Base-by-base conservation (phyloP, 768 basidiomycete genomes). In the Collybia sp. region DNA sequence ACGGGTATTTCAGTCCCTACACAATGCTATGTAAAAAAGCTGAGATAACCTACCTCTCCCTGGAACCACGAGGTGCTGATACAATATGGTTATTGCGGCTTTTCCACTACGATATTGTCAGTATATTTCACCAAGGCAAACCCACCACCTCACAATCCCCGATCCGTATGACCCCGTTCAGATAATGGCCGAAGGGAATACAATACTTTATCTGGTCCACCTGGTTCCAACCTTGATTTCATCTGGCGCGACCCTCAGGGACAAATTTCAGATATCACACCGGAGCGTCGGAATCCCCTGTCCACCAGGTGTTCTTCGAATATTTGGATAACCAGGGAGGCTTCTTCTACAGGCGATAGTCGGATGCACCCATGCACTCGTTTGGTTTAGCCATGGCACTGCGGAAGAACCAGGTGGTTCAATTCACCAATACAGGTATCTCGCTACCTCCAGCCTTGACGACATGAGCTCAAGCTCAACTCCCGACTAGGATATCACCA, bases 261-360 rank as follows among this genome's bases (percentile, higher is more conserved):
- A 61, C 42, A 63, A 63, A 40, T 61, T 63, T 15, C 58, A 63
- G 45, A 63, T 63, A 10, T 63, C 62, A 0, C 62, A 63, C 47
- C 49, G 56, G 8, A 58, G 56, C 18, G 48, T 61, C 34, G 62
- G 55, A 60, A 30, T 50, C 49, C 39, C 44, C 49, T 18, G 13
- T 60, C 6, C 61, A 63, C 40, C 58, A 53, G 5, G 46, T 51
- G n/a, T 50, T 63, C 19, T 63, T 63, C 36, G 51, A 60, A n/a
- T 53, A 48, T 36, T 48, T 63, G 4, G 62, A 63, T 35, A 35
- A 45, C 20, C 51, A 55, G 16, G 59, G 61, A 57, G 59, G 62
- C 9, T 60, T 63, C 47, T 63, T 63, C 33, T 63, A 63, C 35
- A 60, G 61, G 45, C 57, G 62, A 30, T 63, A 60, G 62, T 42